Percentiles rank a stretch among this genome's conserved stretches.
phyloP scores from a whole-genome alignment of 768 basidiomycete genomes.

The Tylopilus sp. region DNA sequence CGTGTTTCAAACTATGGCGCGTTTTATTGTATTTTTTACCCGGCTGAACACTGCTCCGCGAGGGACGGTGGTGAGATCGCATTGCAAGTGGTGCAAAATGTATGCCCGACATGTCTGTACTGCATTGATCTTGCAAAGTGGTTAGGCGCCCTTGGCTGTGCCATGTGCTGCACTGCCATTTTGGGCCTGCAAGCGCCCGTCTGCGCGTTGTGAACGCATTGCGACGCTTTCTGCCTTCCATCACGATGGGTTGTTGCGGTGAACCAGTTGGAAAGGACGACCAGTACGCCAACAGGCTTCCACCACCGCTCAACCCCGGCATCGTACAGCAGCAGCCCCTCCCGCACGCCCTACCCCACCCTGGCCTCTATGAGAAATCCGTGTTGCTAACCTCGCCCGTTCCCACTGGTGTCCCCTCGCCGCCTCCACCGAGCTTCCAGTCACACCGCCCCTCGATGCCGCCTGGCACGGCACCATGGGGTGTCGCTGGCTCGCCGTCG shows the following conservation, averaged over 20 bases:
- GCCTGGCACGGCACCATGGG: constrained; percentile 18
- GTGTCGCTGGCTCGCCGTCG: constrained; percentile 31
- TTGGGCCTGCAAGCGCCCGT: constrained; percentile 11
- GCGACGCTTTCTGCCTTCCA: not conserved
- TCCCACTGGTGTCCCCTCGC: constrained; percentile 31
- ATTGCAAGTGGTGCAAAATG: no score
- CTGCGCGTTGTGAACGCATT: not conserved
- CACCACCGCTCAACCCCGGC: constrained; percentile 27
- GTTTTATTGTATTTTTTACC: no score
- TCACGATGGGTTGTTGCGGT: constrained; percentile 68
- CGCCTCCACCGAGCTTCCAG: constrained; percentile 42
- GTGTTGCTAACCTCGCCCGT: constrained; percentile 35
- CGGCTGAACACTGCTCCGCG: no score
- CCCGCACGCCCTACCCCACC: constrained; percentile 33
- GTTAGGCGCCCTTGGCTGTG: not conserved
- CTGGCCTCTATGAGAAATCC: constrained; percentile 37
- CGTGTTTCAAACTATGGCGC: no score
- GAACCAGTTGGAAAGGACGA: constrained; percentile 34
- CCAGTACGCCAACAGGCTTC: constrained; percentile 33
- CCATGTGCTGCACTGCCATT: constrained; percentile 11
- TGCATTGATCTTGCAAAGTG: not conserved
- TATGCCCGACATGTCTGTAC: no score
- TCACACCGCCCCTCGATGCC: constrained; percentile 22
- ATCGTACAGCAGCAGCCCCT: constrained; percentile 54
- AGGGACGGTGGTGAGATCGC: no score